Evolutionary conservation across 805 yeast genomes (phyloP), one percentile per base, ranked within the genome.

Genomic region (Candida quercuum): DNA sequence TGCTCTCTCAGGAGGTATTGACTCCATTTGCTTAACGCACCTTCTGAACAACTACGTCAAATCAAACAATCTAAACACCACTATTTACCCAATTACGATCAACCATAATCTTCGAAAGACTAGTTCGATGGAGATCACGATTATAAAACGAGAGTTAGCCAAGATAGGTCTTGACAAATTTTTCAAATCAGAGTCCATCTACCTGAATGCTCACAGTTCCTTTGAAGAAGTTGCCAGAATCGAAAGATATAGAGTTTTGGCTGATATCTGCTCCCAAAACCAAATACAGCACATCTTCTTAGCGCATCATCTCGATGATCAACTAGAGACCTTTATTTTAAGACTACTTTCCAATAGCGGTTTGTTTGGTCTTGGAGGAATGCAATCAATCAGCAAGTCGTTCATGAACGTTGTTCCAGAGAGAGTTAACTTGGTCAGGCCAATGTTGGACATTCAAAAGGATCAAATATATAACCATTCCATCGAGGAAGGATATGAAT

Each of bases 1-100:
- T 14, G 87, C 88, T 0, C 69, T 85, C 1, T 78, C 87, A 13
- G 95, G 95, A 1, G 94, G 94, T 1, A 87, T 81, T 0, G 94
- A 85, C 52, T 84, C 93, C 1, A 78, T 84, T 77, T 78, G 84
- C 12, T 55, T 85, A 31, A 66, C 83, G 0, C 69, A 70, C 45
- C 60, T 82, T 15, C 54, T 80, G 5, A 42, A 62, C 1, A 55
- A 60, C 19, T 71, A 63, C 46, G 58, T 64, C 10, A 39, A 36
- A 3, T 36, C 42, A 3, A 43, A 60, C 33, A 49, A 57, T 6
- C 51, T 61, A 2, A 41, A 47, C 1, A 44, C 73, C 15, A 37
- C 58, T 17, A 54, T 78, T 1, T 56, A 58, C 36, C 86, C 87
- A 3, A 63, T 81, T 26, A 80, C 89, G 0, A 71, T 85, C 0